Conservation (phyloP, 2,329 filamentous ascomycete species). For the Trichocomaceae sp. region DNA sequence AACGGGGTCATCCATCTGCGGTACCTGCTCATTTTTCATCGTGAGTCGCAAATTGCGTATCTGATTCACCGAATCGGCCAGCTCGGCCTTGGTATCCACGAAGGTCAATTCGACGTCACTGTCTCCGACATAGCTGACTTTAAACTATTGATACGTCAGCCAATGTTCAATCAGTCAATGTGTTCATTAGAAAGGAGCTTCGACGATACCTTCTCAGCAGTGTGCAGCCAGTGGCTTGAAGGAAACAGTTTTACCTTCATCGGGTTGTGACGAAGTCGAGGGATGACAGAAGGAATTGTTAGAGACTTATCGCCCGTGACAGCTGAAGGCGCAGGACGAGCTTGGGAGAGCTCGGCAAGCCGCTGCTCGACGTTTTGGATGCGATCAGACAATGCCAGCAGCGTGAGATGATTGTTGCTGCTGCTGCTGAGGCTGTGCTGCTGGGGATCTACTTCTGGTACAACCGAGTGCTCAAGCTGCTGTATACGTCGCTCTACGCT, state of each 20-base stretch:
- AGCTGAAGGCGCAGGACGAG: not conserved
- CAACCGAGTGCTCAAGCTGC: too few species aligned
- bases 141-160: constrained; percentile 4
- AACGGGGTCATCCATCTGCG: not conserved
- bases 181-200: not conserved
- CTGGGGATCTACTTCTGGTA: too few species aligned
- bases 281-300: too few species aligned
- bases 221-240: constrained; percentile 8
- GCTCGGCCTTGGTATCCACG: not conserved
- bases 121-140: constrained; percentile 5
- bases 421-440: too few species aligned
- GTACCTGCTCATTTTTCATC: not conserved
- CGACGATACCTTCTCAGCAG: constrained; percentile 4
- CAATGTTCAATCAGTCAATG: not conserved
- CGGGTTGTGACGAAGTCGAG: not conserved
- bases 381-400: too few species aligned
- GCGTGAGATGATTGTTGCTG: too few species aligned
- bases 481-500: too few species aligned
- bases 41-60: not conserved
- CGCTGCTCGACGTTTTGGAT: too few species aligned
- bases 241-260: constrained; percentile 6
- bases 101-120: not conserved
- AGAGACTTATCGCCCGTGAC: not conserved
- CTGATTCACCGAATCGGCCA: not conserved
- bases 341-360: not conserved